These are phyloP conservation scores for Cucurbitaria berberidis DNA, from an alignment of 2,329 filamentous ascomycete species.

Conservation along the genomic window DNA sequence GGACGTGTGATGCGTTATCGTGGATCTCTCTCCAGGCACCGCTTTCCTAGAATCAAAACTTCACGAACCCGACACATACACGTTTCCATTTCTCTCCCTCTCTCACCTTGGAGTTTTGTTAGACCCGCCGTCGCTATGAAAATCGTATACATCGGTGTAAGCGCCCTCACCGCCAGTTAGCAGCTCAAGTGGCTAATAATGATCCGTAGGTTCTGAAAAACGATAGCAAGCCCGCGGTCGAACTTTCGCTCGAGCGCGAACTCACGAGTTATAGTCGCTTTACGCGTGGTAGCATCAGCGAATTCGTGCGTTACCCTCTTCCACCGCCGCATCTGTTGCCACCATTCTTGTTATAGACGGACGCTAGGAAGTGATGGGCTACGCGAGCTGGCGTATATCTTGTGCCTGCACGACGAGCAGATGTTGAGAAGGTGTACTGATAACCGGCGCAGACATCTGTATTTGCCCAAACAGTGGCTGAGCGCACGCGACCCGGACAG, in stretches of 20 bases:
- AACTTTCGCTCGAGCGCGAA: constrained; percentile 79
- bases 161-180: constrained; percentile 43
- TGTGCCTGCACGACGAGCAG: no score
- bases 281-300: constrained; percentile 59
- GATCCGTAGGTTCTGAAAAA: constrained; percentile 76
- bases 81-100: neutral
- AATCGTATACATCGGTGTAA: constrained; percentile 85
- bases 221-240: constrained; percentile 73
- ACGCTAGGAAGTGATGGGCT: no score
- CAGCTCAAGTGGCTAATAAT: constrained; percentile 16
- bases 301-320: constrained; percentile 38
- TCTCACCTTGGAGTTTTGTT: neutral
- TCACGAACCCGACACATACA: no score
- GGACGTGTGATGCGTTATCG: constrained; percentile 4
- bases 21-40: constrained; percentile 28
- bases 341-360: neutral
- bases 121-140: constrained; percentile 67
- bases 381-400: no score
- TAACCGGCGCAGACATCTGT: constrained; percentile 69
- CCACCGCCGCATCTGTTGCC: neutral
- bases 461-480: constrained; percentile 85
- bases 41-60: no score
- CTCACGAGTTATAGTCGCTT: constrained; percentile 81
- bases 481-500: constrained; percentile 80
- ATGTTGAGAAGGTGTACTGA: constrained; percentile 17